These are phyloP conservation scores for Claviceps capensis DNA, from an alignment of 2,329 filamentous ascomycete genomes.

Conservation along the genomic window DNA sequence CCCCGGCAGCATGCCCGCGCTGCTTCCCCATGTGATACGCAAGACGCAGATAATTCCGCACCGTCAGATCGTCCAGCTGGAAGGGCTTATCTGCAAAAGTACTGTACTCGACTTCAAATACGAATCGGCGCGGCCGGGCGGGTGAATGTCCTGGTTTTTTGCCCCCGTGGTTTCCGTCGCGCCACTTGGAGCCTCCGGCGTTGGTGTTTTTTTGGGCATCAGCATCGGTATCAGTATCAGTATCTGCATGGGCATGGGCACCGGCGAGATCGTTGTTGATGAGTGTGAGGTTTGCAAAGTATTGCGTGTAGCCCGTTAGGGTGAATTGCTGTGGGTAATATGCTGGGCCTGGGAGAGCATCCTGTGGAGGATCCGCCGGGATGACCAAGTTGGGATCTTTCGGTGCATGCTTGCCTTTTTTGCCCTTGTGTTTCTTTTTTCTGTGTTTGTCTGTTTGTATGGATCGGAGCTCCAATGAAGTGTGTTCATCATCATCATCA, in stretches of 20 bases:
- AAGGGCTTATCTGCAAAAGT: slow-evolving; percentile 67
- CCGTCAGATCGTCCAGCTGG: slow-evolving; percentile 68
- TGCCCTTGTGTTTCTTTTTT: slow-evolving; percentile 24
- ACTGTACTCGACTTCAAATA: slow-evolving; percentile 74
- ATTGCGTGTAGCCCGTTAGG: slow-evolving; percentile 71
- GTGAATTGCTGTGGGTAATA: slow-evolving; percentile 78
- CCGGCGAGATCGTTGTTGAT: slow-evolving; percentile 55
- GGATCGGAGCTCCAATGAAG: slow-evolving; percentile 16
- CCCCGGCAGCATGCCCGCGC: slow-evolving; percentile 7
- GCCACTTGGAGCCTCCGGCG: slow-evolving; percentile 35
- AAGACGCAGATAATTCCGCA: slow-evolving; percentile 65
- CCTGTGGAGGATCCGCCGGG: slow-evolving; percentile 60
- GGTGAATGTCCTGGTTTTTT: slow-evolving; percentile 37
- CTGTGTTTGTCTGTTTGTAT: slow-evolving; percentile 9
- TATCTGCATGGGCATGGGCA: too few species aligned
- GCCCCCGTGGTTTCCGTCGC: slow-evolving; percentile 47
- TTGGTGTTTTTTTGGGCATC: not conserved
- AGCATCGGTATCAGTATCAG: too few species aligned
- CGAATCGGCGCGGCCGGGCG: slow-evolving; percentile 49
- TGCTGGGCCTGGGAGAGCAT: slow-evolving; percentile 67
- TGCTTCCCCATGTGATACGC: slow-evolving; percentile 58
- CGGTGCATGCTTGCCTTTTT: slow-evolving; percentile 33
- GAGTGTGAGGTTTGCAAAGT: slow-evolving; percentile 83
- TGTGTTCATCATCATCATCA: slow-evolving; percentile 11
- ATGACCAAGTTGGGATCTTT: slow-evolving; percentile 48